Evolutionary conservation across 164 flowering plant genomes (phyloP).

Genomic region (Malania oleifera): DNA sequence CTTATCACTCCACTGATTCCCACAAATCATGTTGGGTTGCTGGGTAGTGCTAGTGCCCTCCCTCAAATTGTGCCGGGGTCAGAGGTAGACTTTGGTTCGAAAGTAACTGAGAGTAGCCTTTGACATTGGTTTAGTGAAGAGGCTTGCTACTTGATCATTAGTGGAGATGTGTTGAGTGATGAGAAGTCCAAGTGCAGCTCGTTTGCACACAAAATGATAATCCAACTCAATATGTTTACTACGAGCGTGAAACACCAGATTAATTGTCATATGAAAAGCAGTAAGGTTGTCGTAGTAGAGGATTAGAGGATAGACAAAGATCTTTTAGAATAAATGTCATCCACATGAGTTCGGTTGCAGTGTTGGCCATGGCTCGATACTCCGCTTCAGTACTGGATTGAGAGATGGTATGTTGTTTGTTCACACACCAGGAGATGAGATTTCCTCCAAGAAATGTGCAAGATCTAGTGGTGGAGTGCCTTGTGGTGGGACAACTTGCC

Average conservation of each 20-base stretch:
- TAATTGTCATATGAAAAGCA: neutral
- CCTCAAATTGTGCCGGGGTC: neutral
- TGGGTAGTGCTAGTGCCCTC: no score
- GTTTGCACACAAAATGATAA: conserved; percentile 12
- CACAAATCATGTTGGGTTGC: no score
- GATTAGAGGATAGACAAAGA: neutral
- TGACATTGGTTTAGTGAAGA: conserved; percentile 9
- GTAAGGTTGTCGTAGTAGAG: conserved; percentile 3
- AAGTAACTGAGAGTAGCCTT: neutral
- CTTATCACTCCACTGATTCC: no score
- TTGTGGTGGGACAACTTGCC: conserved; percentile 1
- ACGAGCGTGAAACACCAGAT: conserved; percentile 3
- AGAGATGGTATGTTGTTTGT: conserved; percentile 8
- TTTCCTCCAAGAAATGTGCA: conserved; percentile 1
- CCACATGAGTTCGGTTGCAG: conserved; percentile 2
- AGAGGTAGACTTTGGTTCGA: neutral
- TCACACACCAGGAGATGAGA: conserved; percentile 8
- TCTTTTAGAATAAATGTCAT: neutral
- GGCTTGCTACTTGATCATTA: neutral
- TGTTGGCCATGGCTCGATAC: neutral
- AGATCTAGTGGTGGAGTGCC: conserved; percentile 2
- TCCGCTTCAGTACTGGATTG: conserved; percentile 5
- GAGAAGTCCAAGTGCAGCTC: neutral
- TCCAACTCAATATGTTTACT: conserved; percentile 12
- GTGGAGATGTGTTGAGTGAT: neutral